Evolutionary conservation across 177 flowering plant species (phyloP), one percentile per base, ranked within the genome.

Genomic region (Tripterygium wilfordii): DNA sequence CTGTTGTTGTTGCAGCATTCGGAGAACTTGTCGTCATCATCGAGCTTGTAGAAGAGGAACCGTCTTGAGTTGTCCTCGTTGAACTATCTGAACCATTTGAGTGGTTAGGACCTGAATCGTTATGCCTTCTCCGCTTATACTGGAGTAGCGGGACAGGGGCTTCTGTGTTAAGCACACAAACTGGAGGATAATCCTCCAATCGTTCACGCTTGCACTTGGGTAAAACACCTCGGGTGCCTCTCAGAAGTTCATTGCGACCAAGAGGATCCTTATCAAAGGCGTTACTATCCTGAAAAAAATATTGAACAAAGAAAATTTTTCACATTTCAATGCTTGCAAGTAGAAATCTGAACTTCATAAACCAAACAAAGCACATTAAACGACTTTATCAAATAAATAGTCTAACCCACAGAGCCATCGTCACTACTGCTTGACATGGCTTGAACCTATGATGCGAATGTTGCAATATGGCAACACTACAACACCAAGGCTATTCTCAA

Each of bases 1-100:
- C 43, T 0, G 48, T 28, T 12, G 57, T 54, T 17, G 54, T 36
- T 12, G 58, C 53, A 14, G n/a, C n/a, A n/a, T n/a, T n/a, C n/a
- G n/a, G n/a, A n/a, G 49, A 26, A 1, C 39, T 6, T 23, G 61
- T 23, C 12, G 46, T 12, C 30, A 42, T 42, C 30, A 10, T 42
- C 30, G 5, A 4, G 1, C 4, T 75, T 27, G 70, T 57, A 22
- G 73, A 72, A 8, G 69, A 72, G 58, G 53, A 37, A 6, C 49
- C 70, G 19, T 65, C 79, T 10, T 66, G 72, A 27, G 45, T 61
- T 0, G 65, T 49, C 20, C 49, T 49, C 4, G 56, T 56, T 22
- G 81, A 75, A 30, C 39, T 57, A 13, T 71, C 82, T 1, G 75
- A 63, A 17, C 48, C 62, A 44, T 64, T 66, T 12, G 71, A 61